A percentile compares a stretch with the other conserved stretches of the same genome.
Conservation (phyloP, 441 rosid genomes). For the Adansonia grandidieri region DNA sequence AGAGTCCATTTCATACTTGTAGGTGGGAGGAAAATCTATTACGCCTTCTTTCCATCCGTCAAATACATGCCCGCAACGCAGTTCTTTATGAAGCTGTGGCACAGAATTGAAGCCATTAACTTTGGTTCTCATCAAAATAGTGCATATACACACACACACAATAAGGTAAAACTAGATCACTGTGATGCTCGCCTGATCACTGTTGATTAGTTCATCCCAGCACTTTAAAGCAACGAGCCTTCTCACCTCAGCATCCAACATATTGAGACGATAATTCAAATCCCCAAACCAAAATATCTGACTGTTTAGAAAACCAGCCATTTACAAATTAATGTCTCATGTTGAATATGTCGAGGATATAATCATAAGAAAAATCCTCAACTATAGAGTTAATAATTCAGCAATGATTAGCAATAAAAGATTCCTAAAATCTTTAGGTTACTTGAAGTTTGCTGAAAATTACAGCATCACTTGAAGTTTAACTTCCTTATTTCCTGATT, state of each 20-base stretch:
- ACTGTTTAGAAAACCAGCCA: constrained; percentile 52
- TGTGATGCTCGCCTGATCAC: constrained; percentile 67
- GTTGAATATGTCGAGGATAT: neutral
- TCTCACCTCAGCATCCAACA: constrained; percentile 75
- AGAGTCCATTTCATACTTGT: constrained; percentile 83
- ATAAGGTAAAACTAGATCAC: neutral
- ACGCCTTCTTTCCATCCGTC: constrained; percentile 95
- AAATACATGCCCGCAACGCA: constrained; percentile 77
- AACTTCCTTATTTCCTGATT: neutral
- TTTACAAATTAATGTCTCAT: constrained; percentile 17
- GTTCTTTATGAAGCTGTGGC: constrained; percentile 75
- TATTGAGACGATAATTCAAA: constrained; percentile 87
- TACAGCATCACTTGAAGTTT: neutral
- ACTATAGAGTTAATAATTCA: neutral
- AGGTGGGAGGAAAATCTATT: constrained; percentile 89
- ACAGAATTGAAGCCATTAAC: constrained; percentile 31
- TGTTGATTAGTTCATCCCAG: constrained; percentile 80
- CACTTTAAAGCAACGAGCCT: constrained; percentile 68
- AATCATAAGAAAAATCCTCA: constrained; percentile 14
- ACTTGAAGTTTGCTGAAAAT: constrained; percentile 3
- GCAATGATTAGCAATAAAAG: neutral
- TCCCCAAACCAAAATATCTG: constrained; percentile 98
- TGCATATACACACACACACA: no score
- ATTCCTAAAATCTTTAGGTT: neutral
- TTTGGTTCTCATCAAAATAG: neutral